These are phyloP conservation scores for Podila epicladia DNA, from an alignment of 192 early-diverging fungal genomes.

Conservation along the genomic window DNA sequence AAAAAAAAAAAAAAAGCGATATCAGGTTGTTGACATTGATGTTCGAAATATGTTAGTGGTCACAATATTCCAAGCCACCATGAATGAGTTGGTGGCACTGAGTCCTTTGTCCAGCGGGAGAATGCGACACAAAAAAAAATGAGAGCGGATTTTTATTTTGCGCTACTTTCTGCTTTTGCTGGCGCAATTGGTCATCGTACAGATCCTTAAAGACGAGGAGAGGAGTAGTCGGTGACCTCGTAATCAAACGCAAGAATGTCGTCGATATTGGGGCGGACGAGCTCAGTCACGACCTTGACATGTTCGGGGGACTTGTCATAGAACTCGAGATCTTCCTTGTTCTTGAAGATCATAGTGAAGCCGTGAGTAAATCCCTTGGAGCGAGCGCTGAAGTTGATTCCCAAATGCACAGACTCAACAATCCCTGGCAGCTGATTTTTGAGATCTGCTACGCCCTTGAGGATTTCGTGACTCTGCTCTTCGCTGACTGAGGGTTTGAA, in stretches of 20 bases:
- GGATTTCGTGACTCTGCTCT: slow-evolving; percentile 27
- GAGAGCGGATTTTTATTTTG: too few relatives aligned
- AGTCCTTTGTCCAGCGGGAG: too few relatives aligned
- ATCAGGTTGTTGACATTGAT: too few relatives aligned
- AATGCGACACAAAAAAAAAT: too few relatives aligned
- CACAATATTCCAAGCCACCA: too few relatives aligned
- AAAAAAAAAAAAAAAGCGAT: too few relatives aligned
- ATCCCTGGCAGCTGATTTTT: slow-evolving; percentile 25
- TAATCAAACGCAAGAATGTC: slow-evolving; percentile 40
- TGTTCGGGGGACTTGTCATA: slow-evolving; percentile 39
- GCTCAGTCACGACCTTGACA: slow-evolving; percentile 17
- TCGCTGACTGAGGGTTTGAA: slow-evolving; percentile 29
- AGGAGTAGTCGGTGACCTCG: slow-evolving; percentile 27
- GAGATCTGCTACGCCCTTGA: slow-evolving; percentile 35
- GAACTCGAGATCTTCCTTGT: slow-evolving; percentile 29
- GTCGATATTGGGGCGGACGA: slow-evolving; percentile 41
- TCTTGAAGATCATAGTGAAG: slow-evolving; percentile 52
- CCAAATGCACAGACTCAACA: slow-evolving; percentile 44
- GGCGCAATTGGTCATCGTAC: too few relatives aligned
- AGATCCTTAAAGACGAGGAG: slow-evolving; percentile 9
- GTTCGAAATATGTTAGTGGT: too few relatives aligned
- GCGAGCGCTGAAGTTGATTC: slow-evolving; percentile 32
- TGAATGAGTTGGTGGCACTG: too few relatives aligned
- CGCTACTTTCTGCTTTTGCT: too few relatives aligned
- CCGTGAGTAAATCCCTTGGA: slow-evolving; percentile 40